Evolutionary conservation across 2,329 filamentous ascomycete genomes (phyloP).

Genomic region (Verticillium isaacii): DNA sequence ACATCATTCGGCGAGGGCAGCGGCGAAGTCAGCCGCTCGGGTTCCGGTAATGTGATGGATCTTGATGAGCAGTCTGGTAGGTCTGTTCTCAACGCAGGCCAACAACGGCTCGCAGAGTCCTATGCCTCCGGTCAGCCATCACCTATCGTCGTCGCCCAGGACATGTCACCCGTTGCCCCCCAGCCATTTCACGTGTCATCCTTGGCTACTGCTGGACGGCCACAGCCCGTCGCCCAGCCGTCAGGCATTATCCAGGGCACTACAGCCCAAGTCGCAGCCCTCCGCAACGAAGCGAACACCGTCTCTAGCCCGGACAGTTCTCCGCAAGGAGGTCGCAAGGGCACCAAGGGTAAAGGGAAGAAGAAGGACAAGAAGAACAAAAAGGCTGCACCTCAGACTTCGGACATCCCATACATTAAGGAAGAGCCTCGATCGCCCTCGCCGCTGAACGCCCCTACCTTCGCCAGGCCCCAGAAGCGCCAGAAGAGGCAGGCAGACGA

Average conservation of each 20-base stretch:
- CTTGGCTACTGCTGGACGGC: slow-evolving; percentile 40
- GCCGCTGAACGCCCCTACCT: slow-evolving; percentile 48
- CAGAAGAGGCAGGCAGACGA: slow-evolving; percentile 37
- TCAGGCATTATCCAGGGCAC: slow-evolving; percentile 29
- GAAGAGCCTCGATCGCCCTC: slow-evolving; percentile 61
- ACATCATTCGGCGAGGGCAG: slow-evolving; percentile 31
- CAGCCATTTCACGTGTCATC: slow-evolving; percentile 68
- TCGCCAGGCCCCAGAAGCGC: slow-evolving; percentile 52
- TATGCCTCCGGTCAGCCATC: slow-evolving; percentile 36
- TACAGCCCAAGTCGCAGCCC: slow-evolving; percentile 51
- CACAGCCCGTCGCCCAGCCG: slow-evolving; percentile 23
- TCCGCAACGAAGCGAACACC: slow-evolving; percentile 44
- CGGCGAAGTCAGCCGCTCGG: slow-evolving; percentile 36
- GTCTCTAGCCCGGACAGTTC: slow-evolving; percentile 58
- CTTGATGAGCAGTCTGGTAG: slow-evolving; percentile 13
- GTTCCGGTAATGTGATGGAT: slow-evolving; percentile 28
- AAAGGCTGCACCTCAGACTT: slow-evolving; percentile 44
- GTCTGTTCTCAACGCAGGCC: slow-evolving; percentile 8
- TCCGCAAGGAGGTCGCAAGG: slow-evolving; percentile 43
- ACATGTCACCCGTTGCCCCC: slow-evolving; percentile 68
- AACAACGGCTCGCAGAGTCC: slow-evolving; percentile 7
- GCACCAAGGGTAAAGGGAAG: slow-evolving; percentile 45
- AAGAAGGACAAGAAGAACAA: slow-evolving; percentile 44
- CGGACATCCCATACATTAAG: slow-evolving; percentile 54
- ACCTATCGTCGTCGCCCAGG: slow-evolving; percentile 67